phyloP scores from a whole-genome alignment of 2,329 filamentous ascomycete genomes.

The Pestalotiopsis sp. region DNA sequence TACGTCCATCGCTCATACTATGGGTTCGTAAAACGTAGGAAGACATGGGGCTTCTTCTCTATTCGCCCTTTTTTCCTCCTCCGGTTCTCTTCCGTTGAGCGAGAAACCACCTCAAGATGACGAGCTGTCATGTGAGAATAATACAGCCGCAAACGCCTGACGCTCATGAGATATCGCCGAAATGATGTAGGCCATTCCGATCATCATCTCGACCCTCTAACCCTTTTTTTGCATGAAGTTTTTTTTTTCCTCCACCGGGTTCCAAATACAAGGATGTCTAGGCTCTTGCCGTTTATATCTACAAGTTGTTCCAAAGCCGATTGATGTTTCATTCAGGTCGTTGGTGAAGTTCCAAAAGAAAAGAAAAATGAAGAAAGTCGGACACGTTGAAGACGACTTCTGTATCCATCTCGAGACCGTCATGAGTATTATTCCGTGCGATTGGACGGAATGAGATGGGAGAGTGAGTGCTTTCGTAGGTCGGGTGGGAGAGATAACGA shows the following conservation, averaged over 20 bases:
- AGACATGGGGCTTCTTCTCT: constrained; percentile 17
- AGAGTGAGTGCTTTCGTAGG: not conserved
- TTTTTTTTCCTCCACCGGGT: not conserved
- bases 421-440: not conserved
- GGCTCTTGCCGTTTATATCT: constrained; percentile 9
- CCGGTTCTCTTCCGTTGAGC: not conserved
- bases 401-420: not conserved
- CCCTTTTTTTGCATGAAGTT: not conserved
- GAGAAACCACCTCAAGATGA: not conserved
- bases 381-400: not conserved
- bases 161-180: not conserved
- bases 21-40: constrained; percentile 27
- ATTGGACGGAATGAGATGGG: not conserved
- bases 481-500: not conserved
- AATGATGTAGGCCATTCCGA: not conserved
- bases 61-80: constrained; percentile 10
- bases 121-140: not conserved
- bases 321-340: constrained; percentile 4
- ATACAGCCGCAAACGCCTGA: constrained; percentile 5
- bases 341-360: constrained; percentile 5
- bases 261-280: constrained; percentile 10
- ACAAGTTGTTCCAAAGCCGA: constrained; percentile 10
- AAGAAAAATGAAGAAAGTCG: not conserved
- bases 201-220: constrained; percentile 1
- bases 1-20: constrained; percentile 23